Conservation (phyloP, 805 yeast species). For the Candida corydali region DNA sequence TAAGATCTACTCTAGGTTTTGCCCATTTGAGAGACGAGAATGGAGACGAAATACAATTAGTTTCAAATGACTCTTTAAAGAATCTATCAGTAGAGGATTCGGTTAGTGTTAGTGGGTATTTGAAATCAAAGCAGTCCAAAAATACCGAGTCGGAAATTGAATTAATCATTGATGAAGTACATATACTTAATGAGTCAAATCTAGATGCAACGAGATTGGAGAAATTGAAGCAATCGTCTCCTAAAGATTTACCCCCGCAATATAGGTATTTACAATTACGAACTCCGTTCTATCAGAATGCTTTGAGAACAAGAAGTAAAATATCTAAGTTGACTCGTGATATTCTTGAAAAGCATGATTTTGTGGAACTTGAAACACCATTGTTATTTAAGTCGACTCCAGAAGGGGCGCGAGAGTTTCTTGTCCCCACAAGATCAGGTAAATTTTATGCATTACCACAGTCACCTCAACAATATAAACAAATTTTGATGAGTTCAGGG, state of each 20-base stretch:
- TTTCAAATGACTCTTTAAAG: constrained; percentile 33
- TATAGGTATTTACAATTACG: constrained; percentile 80
- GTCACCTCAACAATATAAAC: constrained; percentile 97
- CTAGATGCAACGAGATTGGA: constrained; percentile 67
- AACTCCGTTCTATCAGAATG: constrained; percentile 49
- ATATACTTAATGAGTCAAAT: constrained; percentile 59
- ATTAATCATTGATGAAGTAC: constrained; percentile 46
- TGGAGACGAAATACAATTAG: constrained; percentile 61
- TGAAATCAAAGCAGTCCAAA: constrained; percentile 30
- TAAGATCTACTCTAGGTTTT: constrained; percentile 66
- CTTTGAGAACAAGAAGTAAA: constrained; percentile 53
- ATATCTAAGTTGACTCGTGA: constrained; percentile 47
- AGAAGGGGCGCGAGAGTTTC: constrained; percentile 94
- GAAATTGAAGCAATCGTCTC: constrained; percentile 45
- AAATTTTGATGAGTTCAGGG: constrained; percentile 91
- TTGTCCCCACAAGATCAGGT: constrained; percentile 80
- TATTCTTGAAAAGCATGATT: constrained; percentile 38
- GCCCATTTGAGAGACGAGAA: constrained; percentile 69
- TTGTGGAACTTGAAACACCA: constrained; percentile 90
- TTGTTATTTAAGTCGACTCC: constrained; percentile 92
- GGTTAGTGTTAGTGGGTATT: constrained; percentile 57
- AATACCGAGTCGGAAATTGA: constrained; percentile 43
- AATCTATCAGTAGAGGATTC: constrained; percentile 70
- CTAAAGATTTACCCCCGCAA: constrained; percentile 69
- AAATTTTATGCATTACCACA: constrained; percentile 89